phyloP scores from a whole-genome alignment of 306 rosid genomes.

The Gillenia trifoliata region DNA sequence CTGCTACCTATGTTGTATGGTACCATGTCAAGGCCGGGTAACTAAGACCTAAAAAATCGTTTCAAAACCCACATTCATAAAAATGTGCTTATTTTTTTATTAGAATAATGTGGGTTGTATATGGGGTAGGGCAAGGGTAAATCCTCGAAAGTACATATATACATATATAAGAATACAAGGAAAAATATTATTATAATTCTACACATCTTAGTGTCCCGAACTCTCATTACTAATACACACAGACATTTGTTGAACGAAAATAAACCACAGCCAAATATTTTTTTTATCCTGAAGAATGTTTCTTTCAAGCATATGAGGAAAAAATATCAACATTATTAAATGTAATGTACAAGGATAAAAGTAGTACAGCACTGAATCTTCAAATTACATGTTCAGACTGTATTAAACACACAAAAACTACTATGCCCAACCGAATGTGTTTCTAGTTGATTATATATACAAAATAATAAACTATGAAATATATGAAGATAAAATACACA shows the following conservation, averaged over 20 bases:
- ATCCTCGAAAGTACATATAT: not conserved
- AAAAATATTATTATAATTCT: not conserved
- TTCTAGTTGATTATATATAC: not conserved
- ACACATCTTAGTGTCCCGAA: not conserved
- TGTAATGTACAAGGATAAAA: not conserved
- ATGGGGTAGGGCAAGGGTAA: not conserved
- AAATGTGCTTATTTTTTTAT: too few species aligned
- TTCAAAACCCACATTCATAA: not conserved
- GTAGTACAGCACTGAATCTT: not conserved
- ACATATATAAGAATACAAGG: not conserved
- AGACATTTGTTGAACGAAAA: not conserved
- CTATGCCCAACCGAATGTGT: not conserved
- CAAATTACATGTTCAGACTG: not conserved
- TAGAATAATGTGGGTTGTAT: too few species aligned
- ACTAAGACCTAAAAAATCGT: not conserved
- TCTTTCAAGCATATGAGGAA: not conserved
- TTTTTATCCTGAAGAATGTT: not conserved
- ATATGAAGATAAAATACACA: conserved; percentile 18
- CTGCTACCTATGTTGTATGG: not conserved
- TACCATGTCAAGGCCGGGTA: not conserved
- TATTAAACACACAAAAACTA: not conserved
- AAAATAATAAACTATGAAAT: not conserved
- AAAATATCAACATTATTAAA: not conserved
- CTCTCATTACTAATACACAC: not conserved
- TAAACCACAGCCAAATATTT: not conserved